phyloP scores from a whole-genome alignment of 2,329 filamentous ascomycete species.

The Curvularia eragrostidis region DNA sequence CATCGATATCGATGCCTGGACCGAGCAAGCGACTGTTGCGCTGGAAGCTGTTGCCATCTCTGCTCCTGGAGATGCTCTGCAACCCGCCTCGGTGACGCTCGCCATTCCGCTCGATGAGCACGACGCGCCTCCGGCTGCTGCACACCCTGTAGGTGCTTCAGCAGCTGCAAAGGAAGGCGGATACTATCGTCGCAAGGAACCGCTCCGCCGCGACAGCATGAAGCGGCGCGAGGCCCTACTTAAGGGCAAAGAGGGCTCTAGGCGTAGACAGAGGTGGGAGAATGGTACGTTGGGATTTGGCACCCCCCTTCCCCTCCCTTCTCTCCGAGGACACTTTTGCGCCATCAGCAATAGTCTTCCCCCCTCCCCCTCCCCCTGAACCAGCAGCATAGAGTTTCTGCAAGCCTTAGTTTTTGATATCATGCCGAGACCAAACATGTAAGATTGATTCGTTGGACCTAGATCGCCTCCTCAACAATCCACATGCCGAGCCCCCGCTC shows the following conservation, averaged over 20 bases:
- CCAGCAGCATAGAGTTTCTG: not conserved
- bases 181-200: slow-evolving; percentile 61
- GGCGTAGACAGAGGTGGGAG: slow-evolving; percentile 89
- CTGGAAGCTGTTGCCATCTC: slow-evolving; percentile 52
- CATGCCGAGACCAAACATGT: not conserved
- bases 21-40: slow-evolving; percentile 54
- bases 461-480: slow-evolving; percentile 88
- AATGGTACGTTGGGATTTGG: slow-evolving; percentile 67
- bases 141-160: slow-evolving; percentile 38
- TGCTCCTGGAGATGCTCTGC: slow-evolving; percentile 33
- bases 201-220: slow-evolving; percentile 65
- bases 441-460: slow-evolving; percentile 12
- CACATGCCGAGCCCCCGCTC: slow-evolving; percentile 81
- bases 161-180: slow-evolving; percentile 53
- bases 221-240: slow-evolving; percentile 76
- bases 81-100: slow-evolving; percentile 68
- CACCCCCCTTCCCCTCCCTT: slow-evolving; percentile 9
- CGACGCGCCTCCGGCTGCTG: slow-evolving; percentile 33
- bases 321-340: slow-evolving; percentile 19
- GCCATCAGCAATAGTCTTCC: slow-evolving; percentile 1
- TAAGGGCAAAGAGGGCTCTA: slow-evolving; percentile 89
- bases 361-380: not conserved
- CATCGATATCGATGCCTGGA: slow-evolving; percentile 58
- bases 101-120: slow-evolving; percentile 76
- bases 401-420: not conserved